These are phyloP conservation scores for Lactarius indigo DNA, from an alignment of 768 basidiomycete genomes.

Conservation along the genomic window DNA sequence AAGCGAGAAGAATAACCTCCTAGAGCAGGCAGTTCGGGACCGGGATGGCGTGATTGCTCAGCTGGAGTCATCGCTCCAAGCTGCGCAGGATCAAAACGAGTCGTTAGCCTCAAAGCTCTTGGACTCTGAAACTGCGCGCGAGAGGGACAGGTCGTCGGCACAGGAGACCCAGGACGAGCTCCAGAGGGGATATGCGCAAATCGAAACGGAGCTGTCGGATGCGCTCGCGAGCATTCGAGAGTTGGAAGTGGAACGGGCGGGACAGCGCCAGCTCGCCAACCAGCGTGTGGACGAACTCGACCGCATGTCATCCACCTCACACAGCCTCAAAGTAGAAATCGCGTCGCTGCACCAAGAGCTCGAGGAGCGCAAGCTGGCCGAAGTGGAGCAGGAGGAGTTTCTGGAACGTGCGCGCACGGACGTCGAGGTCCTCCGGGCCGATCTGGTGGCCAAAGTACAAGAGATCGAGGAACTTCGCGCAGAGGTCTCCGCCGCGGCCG, in stretches of 20 bases:
- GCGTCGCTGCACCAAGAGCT: constrained; percentile 50
- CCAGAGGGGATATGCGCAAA: constrained; percentile 55
- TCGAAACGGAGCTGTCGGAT: constrained; percentile 59
- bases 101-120: constrained; percentile 43
- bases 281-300: constrained; percentile 58
- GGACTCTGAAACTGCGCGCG: constrained; percentile 43
- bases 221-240: constrained; percentile 50
- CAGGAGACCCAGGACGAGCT: constrained; percentile 54
- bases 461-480: constrained; percentile 61
- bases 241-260: constrained; percentile 63
- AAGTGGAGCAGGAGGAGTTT: constrained; percentile 63
- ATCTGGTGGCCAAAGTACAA: constrained; percentile 58
- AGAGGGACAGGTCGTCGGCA: constrained; percentile 49
- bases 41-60: constrained; percentile 57
- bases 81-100: constrained; percentile 49
- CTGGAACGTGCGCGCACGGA: constrained; percentile 64
- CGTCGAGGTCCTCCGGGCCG: constrained; percentile 63
- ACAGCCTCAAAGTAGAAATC: constrained; percentile 53
- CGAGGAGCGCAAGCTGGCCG: constrained; percentile 41
- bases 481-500: constrained; percentile 41
- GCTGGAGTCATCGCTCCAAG: constrained; percentile 57
- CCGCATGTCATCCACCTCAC: constrained; percentile 43
- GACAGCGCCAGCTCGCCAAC: constrained; percentile 52
- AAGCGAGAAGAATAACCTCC: constrained; percentile 55
- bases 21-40: constrained; percentile 52